Conservation (phyloP, 257 asterid genomes). For the Gardenia jasminoides region DNA sequence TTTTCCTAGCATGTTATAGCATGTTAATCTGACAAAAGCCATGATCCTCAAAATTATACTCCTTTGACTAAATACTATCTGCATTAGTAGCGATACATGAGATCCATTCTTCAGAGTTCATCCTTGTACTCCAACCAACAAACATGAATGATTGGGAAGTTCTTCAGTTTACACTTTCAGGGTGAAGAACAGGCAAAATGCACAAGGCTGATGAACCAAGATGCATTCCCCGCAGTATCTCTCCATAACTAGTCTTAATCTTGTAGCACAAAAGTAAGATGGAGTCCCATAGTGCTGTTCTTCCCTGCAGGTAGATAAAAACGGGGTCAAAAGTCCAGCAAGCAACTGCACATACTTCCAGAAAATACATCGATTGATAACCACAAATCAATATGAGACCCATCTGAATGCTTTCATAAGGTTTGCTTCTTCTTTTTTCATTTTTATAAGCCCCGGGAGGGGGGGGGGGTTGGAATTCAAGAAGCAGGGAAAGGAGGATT, state of each 20-base stretch:
- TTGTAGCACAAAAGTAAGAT: constrained; percentile 70
- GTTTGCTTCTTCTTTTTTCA: no score
- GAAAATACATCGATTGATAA: not conserved
- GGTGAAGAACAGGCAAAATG: constrained; percentile 74
- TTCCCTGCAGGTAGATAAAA: constrained; percentile 55
- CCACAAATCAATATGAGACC: not conserved
- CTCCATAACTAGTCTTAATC: constrained; percentile 68
- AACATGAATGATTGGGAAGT: not conserved
- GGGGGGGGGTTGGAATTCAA: no score
- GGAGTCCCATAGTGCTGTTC: constrained; percentile 96
- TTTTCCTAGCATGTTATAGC: constrained; percentile 11
- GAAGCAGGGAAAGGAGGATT: not conserved
- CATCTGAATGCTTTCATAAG: no score
- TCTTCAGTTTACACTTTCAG: constrained; percentile 48
- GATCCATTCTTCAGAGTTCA: constrained; percentile 4
- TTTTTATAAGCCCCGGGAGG: no score
- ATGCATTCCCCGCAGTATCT: constrained; percentile 86
- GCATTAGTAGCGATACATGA: not conserved
- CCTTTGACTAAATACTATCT: not conserved
- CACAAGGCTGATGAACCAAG: constrained; percentile 83
- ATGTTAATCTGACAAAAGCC: not conserved
- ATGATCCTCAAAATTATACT: not conserved
- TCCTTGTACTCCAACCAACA: not conserved
- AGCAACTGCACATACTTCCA: not conserved
- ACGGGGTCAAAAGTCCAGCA: constrained; percentile 3